Conservation (phyloP, 768 basidiomycete species). For the Boletus barrowsii region DNA sequence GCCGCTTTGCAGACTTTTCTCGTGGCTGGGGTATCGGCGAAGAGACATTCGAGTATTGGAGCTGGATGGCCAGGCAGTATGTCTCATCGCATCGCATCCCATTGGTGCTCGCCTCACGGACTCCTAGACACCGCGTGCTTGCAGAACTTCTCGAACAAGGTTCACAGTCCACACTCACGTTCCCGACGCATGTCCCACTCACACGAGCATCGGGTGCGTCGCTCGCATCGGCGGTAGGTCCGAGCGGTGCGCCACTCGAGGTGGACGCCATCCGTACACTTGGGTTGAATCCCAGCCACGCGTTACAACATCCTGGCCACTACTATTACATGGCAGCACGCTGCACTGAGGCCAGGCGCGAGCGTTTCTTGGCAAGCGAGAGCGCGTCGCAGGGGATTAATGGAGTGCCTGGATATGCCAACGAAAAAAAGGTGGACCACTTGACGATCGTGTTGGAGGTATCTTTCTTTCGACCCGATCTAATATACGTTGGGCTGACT, state of each 20-base stretch:
- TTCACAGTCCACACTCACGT: slow-evolving; percentile 53
- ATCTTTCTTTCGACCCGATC: not conserved
- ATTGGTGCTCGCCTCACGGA: not conserved
- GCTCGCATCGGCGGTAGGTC: slow-evolving; percentile 2
- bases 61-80: slow-evolving; percentile 91
- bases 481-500: not conserved
- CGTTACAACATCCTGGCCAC: slow-evolving; percentile 81
- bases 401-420: slow-evolving; percentile 69
- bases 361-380: slow-evolving; percentile 62
- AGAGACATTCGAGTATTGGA: slow-evolving; percentile 97
- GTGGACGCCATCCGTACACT: slow-evolving; percentile 58
- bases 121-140: slow-evolving; percentile 74
- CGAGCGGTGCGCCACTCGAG: slow-evolving; percentile 37
- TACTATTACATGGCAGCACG: slow-evolving; percentile 89
- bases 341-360: slow-evolving; percentile 75
- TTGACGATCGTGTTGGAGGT: slow-evolving; percentile 81
- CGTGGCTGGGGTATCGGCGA: slow-evolving; percentile 95
- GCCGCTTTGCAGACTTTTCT: slow-evolving; percentile 82
- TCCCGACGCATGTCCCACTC: slow-evolving; percentile 57
- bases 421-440: slow-evolving; percentile 94
- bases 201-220: slow-evolving; percentile 27
- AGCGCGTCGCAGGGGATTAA: slow-evolving; percentile 33
- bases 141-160: slow-evolving; percentile 91
- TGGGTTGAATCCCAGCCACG: slow-evolving; percentile 76
- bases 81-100: slow-evolving; percentile 24